Evolutionary conservation across 2,329 filamentous ascomycete genomes (phyloP), one percentile per base, ranked within the genome.

Genomic region (Fusarium globosum): DNA sequence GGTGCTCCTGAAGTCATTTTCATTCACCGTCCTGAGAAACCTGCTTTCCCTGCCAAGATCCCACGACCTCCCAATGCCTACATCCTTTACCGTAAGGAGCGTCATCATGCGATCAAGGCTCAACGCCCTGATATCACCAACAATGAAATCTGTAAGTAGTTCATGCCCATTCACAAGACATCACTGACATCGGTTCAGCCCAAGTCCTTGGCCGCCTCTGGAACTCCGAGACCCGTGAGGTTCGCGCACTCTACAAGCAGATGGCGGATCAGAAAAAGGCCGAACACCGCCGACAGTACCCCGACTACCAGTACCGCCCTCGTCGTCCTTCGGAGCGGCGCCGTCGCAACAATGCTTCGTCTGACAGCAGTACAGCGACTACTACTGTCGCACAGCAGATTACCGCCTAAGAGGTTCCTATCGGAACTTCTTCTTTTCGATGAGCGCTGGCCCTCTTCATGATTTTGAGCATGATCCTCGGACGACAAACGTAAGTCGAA

Each of bases 21-120:
- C 52, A 65, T 46, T 30, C 60, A 62, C 41, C 41, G 51, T 45
- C 30, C 60, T 26, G 41, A 46, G 26, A 42, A 33, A 23, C 41
- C 42, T 13, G 30, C 48, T 18, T 41, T 26, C 7, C 61, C 28
- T 8, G 14, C 18, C 28, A 78, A 80, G 67, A 78, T 84, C 53
- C 81, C 80, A 26, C 82, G 83, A 12, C 83, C 83, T 33, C 80
- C 82, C 21, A 85, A 85, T 70, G 82, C 82, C 10, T 85, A 82
- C 77, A 85, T 85, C 43, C 72, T 85, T 23, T 85, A 84, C 55
- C 83, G 83, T 69, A 82, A 82, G 67, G 81, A 83, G 39, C 77
- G 80, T 33, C 83, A 85, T 71, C 74, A 74, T 21, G 48, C 74
- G 16, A 72, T 85, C 45, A 83, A 83, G 74, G 64, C 74, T 7